A percentile compares a stretch with the other conserved stretches of the same genome.
Evolutionary conservation across 2,329 filamentous ascomycete species (phyloP).

Genomic region (Diaporthe sp.): DNA sequence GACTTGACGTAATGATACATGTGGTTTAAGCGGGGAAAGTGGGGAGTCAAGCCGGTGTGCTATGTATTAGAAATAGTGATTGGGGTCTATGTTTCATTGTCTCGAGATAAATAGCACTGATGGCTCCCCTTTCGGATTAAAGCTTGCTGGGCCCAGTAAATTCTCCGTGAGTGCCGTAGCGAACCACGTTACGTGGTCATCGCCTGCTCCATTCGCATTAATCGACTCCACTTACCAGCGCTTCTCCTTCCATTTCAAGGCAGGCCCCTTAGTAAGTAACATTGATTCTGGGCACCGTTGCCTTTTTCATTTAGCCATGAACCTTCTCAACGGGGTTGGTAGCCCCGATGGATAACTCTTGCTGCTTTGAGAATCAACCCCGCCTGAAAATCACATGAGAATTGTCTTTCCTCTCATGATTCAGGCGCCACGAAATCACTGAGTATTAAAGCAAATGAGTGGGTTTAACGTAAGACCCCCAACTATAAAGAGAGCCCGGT

Average conservation of each 20-base stretch:
- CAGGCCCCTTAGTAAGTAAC: background rate
- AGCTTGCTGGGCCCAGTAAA: background rate
- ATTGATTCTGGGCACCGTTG: slow-evolving; percentile 12
- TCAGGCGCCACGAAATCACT: background rate
- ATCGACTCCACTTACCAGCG: background rate
- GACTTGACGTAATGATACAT: no score
- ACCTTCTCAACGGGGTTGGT: background rate
- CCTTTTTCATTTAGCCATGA: slow-evolving; percentile 8
- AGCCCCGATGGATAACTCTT: background rate
- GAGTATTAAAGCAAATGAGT: background rate
- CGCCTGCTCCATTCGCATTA: background rate
- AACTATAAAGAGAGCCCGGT: background rate
- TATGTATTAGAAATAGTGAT: no score
- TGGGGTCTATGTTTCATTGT: no score
- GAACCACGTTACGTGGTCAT: background rate
- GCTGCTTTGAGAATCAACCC: background rate
- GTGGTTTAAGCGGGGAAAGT: background rate
- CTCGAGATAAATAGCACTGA: background rate
- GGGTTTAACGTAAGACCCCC: no score
- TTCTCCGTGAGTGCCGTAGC: background rate
- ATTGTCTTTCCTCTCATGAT: background rate
- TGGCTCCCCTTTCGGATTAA: background rate
- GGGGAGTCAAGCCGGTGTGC: background rate
- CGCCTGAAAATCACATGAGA: background rate
- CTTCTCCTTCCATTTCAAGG: slow-evolving; percentile 9